phyloP scores from a whole-genome alignment of 129 eudicot species.

The Dittrichia graveolens region DNA sequence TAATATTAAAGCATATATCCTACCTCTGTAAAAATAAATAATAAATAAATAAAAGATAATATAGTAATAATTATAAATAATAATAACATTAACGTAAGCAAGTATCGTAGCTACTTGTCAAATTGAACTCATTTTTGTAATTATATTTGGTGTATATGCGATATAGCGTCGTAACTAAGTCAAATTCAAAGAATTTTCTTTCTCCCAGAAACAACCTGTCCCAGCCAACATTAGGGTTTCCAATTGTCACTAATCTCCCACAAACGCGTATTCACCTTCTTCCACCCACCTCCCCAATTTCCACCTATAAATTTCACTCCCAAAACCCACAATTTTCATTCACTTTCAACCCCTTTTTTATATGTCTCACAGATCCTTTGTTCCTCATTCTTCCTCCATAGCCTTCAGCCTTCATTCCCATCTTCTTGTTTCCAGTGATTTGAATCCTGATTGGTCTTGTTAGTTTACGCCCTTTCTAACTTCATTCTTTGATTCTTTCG shows the following conservation, averaged over 20 bases:
- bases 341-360: neutral
- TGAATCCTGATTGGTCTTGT: conserved; percentile 40
- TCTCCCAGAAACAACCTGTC: conserved; percentile 32
- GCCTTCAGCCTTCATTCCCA: conserved; percentile 30
- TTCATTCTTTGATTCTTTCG: neutral
- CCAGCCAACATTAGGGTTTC: conserved; percentile 19
- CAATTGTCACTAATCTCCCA: neutral
- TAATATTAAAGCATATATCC: too few relatives aligned
- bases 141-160: neutral
- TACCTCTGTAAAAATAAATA: too few relatives aligned
- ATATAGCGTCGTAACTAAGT: conserved; percentile 27
- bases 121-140: conserved; percentile 15
- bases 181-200: conserved; percentile 21
- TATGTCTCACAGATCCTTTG: conserved; percentile 52
- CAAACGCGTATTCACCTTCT: conserved; percentile 28
- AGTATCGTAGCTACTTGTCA: neutral
- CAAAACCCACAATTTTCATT: neutral
- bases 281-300: neutral
- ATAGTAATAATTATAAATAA: too few relatives aligned
- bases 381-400: conserved; percentile 48
- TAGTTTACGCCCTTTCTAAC: neutral
- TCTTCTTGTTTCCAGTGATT: conserved; percentile 40
- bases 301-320: conserved; percentile 31
- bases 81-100: too few relatives aligned
- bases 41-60: too few relatives aligned